Evolutionary conservation across 257 asterid species (phyloP).

Genomic region (Verbena officinalis): DNA sequence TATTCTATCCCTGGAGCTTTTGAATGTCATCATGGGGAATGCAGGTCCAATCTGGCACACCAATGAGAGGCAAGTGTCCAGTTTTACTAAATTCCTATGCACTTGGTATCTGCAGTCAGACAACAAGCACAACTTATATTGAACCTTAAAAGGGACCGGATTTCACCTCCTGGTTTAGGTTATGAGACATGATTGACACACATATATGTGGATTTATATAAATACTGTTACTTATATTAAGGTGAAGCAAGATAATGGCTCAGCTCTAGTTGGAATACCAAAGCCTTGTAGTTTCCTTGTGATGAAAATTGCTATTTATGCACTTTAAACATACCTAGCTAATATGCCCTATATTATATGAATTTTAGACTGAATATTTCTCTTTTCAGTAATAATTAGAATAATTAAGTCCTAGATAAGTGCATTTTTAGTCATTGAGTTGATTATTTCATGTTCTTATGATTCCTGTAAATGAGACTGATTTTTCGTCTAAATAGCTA

Average conservation of each 20-base stretch:
- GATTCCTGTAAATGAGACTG: neutral
- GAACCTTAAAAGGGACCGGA: neutral
- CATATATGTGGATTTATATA: neutral
- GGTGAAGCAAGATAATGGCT: constrained; percentile 1
- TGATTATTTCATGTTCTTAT: neutral
- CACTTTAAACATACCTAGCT: neutral
- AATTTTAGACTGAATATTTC: neutral
- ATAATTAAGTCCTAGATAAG: neutral
- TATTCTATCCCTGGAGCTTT: constrained; percentile 72
- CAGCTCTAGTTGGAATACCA: neutral
- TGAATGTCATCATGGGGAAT: constrained; percentile 66
- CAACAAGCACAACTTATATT: neutral
- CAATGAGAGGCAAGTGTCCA: constrained; percentile 61
- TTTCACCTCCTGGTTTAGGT: constrained; percentile 3
- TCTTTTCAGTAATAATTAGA: neutral
- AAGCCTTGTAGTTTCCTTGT: neutral
- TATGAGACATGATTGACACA: neutral
- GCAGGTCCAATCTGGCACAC: constrained; percentile 55
- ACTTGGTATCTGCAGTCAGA: neutral
- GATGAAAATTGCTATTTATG: neutral
- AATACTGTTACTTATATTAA: neutral
- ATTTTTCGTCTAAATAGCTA: constrained; percentile 20
- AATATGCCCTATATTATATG: neutral
- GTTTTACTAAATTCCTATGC: neutral
- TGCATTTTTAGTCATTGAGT: neutral